These are phyloP conservation scores for Penstemon davidsonii DNA, from an alignment of 257 asterid species.

Conservation along the genomic window DNA sequence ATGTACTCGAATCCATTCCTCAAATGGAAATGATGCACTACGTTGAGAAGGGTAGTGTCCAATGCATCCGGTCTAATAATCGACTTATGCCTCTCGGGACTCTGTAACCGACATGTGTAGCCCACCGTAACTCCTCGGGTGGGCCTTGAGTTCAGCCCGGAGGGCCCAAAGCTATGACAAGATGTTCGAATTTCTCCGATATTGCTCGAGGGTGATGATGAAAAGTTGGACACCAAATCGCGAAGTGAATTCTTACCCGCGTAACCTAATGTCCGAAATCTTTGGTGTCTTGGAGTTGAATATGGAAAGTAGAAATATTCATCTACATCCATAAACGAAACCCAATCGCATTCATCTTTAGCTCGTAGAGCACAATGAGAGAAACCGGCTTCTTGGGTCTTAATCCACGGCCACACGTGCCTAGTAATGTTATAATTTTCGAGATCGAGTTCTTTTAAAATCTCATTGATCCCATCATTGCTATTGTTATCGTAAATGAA, in stretches of 20 bases:
- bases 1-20: constrained; percentile 60
- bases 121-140: constrained; percentile 77
- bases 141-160: constrained; percentile 69
- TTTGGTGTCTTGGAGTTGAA: constrained; percentile 39
- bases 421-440: constrained; percentile 64
- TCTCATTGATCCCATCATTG: constrained; percentile 61
- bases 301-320: constrained; percentile 86
- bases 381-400: constrained; percentile 98
- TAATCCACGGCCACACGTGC: constrained; percentile 98
- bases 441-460: constrained; percentile 49
- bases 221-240: constrained; percentile 52
- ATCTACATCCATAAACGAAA: constrained; percentile 94
- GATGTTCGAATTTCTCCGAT: constrained; percentile 80
- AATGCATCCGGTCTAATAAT: constrained; percentile 75
- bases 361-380: constrained; percentile 92
- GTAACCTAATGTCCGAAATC: constrained; percentile 38
- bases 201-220: constrained; percentile 43
- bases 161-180: constrained; percentile 95
- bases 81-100: constrained; percentile 97
- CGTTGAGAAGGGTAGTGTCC: constrained; percentile 66
- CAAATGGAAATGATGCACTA: constrained; percentile 84
- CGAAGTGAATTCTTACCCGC: constrained; percentile 61
- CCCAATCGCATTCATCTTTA: constrained; percentile 74
- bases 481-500: constrained; percentile 90
- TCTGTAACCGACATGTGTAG: constrained; percentile 84